Evolutionary conservation across 2,329 filamentous ascomycete species (phyloP), one percentile per base, ranked within the genome.

Genomic region (Teratosphaeria zuluensis): DNA sequence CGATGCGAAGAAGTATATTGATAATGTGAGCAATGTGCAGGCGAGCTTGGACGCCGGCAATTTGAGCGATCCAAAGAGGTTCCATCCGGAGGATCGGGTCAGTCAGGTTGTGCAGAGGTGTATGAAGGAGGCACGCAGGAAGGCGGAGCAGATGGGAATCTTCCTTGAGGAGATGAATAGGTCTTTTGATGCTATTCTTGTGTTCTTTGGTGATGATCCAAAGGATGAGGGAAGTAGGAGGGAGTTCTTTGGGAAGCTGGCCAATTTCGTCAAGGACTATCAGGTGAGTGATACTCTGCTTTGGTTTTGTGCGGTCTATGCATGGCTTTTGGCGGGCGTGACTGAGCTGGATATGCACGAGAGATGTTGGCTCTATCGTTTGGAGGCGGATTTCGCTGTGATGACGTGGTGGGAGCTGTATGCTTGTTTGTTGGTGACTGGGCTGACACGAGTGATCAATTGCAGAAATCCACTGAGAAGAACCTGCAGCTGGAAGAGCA

Each of bases 111-210:
- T 96, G 58, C 90, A 96, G 75, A 83, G 92, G 56, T 87, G 83
- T 64, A 97, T 99, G 92, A 97, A 96, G 78, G 94, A 99, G 65
- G 94, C 94, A 21, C 81, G 94, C 62, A 84, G 92, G 68, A 99
- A 97, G 78, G 91, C 94, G 2, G 92, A 96, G 74, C 94, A 97
- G 77, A 88, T 97, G 85, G 84, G 90, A 70, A 79, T 97, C 24
- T 96, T 95, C 73, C 78, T 97, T 53, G 92, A 96, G 65, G 91
- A 96, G 72, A 96, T 96, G 90, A 80, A 84, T 65, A 86, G 88
- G 70, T 88, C 88, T 0, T 97, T 92, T 77, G 89, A 96, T 69
- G 91, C 96, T 71, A 96, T 97, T 66, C 91, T 97, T 86, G 82
- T 87, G 5, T 96, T 96, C 75, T 97, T 96, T 71, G 94, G 94